Conservation (phyloP, 116 monocot species). For the Iris pallida region DNA sequence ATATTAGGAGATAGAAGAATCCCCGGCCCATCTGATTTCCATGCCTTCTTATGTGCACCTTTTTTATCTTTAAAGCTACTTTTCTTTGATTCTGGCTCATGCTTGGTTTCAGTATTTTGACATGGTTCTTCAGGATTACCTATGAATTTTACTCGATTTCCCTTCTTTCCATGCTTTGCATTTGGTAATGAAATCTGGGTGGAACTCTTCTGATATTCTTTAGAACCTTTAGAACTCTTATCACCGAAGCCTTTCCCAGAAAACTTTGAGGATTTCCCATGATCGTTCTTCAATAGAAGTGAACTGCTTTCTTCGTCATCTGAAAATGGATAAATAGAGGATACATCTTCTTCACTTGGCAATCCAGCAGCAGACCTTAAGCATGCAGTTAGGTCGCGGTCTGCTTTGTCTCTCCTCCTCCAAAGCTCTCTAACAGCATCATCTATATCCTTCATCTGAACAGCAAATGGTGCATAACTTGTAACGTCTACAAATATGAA, state of each 20-base stretch:
- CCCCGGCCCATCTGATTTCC: slow-evolving; percentile 16
- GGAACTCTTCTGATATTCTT: slow-evolving; percentile 36
- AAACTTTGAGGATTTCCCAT: slow-evolving; percentile 63
- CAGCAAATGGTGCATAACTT: neutral
- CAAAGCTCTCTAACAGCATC: slow-evolving; percentile 97
- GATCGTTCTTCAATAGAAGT: slow-evolving; percentile 42
- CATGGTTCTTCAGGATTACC: slow-evolving; percentile 32
- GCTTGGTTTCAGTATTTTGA: slow-evolving; percentile 33
- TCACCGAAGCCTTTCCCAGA: slow-evolving; percentile 66
- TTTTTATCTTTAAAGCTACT: slow-evolving; percentile 25
- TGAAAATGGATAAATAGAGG: slow-evolving; percentile 27
- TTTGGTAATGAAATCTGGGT: slow-evolving; percentile 26
- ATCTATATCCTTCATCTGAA: slow-evolving; percentile 76
- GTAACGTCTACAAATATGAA: neutral
- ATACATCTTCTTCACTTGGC: slow-evolving; percentile 56
- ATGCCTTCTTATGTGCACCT: slow-evolving; percentile 19
- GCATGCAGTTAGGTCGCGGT: slow-evolving; percentile 55
- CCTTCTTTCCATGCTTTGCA: slow-evolving; percentile 60
- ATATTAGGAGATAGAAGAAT: slow-evolving; percentile 12
- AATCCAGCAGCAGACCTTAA: slow-evolving; percentile 79
- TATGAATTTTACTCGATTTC: slow-evolving; percentile 26
- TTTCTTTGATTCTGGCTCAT: slow-evolving; percentile 21
- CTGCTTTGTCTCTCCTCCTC: slow-evolving; percentile 81
- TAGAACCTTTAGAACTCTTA: slow-evolving; percentile 30
- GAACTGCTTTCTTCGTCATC: slow-evolving; percentile 60